Evolutionary conservation across 441 rosid genomes (phyloP).

Genomic region (Arabidopsis hybrid): DNA sequence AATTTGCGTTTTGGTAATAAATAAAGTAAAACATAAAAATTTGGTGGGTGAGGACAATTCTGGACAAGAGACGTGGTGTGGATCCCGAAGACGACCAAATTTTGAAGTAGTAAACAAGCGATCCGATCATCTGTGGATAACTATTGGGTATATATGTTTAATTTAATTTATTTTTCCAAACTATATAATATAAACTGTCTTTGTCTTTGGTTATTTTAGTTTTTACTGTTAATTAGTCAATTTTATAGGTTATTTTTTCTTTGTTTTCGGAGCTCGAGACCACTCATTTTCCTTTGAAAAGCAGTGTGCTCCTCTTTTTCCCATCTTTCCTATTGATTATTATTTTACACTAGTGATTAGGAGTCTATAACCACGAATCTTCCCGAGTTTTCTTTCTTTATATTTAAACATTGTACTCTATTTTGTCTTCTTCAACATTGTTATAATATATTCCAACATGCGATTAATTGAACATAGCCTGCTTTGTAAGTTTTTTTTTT

Average conservation of each 20-base stretch:
- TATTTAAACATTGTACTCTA: constrained; percentile 1
- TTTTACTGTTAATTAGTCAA: constrained; percentile 40
- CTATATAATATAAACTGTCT: constrained; percentile 1
- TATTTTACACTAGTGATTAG: constrained; percentile 25
- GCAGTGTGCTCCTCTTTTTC: constrained; percentile 40
- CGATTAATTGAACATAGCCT: constrained; percentile 29
- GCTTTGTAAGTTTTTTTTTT: too few species aligned
- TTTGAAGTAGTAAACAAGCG: constrained; percentile 34
- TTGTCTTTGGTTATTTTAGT: constrained; percentile 27
- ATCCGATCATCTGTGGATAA: constrained; percentile 39
- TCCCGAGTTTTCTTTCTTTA: constrained; percentile 10
- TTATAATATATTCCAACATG: constrained; percentile 9
- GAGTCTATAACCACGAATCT: constrained; percentile 43
- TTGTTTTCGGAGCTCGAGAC: constrained; percentile 50
- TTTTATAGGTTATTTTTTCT: constrained; percentile 33
- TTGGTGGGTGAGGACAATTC: constrained; percentile 9
- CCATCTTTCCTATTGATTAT: constrained; percentile 19
- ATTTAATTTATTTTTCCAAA: not conserved
- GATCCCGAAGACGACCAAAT: constrained; percentile 43
- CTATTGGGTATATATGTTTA: constrained; percentile 33
- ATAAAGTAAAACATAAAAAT: constrained; percentile 10
- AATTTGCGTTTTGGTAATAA: not conserved
- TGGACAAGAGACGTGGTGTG: constrained; percentile 47
- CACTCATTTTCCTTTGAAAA: constrained; percentile 42
- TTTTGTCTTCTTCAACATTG: constrained; percentile 9